Evolutionary conservation across 2,329 filamentous ascomycete genomes (phyloP).

Genomic region (Xylariaceae sp.): DNA sequence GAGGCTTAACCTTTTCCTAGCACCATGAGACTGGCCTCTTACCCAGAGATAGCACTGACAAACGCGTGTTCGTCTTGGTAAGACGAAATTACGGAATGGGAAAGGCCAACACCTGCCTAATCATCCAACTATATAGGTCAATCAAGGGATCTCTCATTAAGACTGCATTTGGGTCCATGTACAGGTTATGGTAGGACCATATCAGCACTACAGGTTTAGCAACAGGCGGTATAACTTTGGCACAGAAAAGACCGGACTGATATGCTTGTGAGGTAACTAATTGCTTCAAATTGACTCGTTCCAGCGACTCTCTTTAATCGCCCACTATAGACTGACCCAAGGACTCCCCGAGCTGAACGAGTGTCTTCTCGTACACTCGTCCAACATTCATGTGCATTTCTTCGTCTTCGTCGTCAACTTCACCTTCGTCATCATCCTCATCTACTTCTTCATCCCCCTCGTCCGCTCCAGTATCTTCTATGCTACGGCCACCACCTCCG

Average conservation of each 20-base stretch:
- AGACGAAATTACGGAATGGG: no score
- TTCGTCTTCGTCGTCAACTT: constrained; percentile 34
- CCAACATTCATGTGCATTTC: constrained; percentile 53
- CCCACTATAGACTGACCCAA: constrained; percentile 20
- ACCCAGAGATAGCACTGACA: no score
- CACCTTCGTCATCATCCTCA: constrained; percentile 24
- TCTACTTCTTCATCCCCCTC: constrained; percentile 12
- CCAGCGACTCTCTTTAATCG: constrained; percentile 8
- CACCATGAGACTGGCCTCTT: no score
- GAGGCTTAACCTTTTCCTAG: no score
- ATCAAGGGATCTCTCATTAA: no score
- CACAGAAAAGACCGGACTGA: background rate
- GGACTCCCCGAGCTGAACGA: constrained; percentile 40
- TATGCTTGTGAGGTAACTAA: background rate
- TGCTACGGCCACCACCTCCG: background rate
- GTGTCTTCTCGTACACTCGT: constrained; percentile 33
- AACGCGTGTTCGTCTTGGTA: no score
- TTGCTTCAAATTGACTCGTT: background rate
- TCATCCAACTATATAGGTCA: no score
- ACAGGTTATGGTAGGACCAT: background rate
- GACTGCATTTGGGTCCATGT: background rate
- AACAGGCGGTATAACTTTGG: background rate
- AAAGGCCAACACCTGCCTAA: no score
- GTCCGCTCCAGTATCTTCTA: constrained; percentile 21
- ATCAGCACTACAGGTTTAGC: background rate